Evolutionary conservation across 2,329 filamentous ascomycete genomes (phyloP).

Genomic region (Ophiosphaerella narmari): DNA sequence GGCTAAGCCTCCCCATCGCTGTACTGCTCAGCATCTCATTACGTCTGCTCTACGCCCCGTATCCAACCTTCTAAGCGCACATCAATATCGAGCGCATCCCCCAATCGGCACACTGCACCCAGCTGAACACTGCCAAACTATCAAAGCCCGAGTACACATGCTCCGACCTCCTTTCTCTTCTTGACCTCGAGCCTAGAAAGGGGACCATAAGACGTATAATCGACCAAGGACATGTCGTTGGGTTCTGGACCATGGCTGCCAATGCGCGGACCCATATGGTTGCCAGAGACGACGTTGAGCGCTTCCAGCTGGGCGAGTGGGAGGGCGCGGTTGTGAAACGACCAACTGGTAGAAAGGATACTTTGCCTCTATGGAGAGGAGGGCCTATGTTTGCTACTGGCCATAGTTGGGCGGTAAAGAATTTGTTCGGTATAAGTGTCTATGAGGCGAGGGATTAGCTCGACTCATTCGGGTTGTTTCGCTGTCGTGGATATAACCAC

Average conservation of each 20-base stretch:
- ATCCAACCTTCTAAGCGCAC: constrained; percentile 17
- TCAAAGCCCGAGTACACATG: constrained; percentile 22
- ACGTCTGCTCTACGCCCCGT: constrained; percentile 22
- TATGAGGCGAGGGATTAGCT: constrained; percentile 17
- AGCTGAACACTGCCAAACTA: constrained; percentile 13
- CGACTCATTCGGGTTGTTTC: too few relatives aligned
- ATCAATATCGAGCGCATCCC: constrained; percentile 26
- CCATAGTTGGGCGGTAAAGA: constrained; percentile 28
- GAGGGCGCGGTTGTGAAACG: constrained; percentile 16
- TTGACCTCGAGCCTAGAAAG: constrained; percentile 7
- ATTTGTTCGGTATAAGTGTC: constrained; percentile 21
- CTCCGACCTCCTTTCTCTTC: constrained; percentile 15
- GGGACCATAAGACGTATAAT: constrained; percentile 21
- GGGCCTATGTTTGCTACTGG: constrained; percentile 23
- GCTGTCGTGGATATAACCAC: too few relatives aligned
- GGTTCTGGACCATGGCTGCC: constrained; percentile 29
- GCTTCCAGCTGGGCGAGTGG: constrained; percentile 30
- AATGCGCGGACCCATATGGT: constrained; percentile 20
- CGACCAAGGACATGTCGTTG: constrained; percentile 24
- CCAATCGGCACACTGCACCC: constrained; percentile 17
- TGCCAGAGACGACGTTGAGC: constrained; percentile 23
- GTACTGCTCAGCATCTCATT: constrained; percentile 23
- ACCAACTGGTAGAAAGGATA: constrained; percentile 15
- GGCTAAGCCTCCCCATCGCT: constrained; percentile 27
- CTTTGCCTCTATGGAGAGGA: constrained; percentile 29